Base-by-base conservation (phyloP, 2,329 filamentous ascomycete species). In the Sphaerulina populicola region DNA sequence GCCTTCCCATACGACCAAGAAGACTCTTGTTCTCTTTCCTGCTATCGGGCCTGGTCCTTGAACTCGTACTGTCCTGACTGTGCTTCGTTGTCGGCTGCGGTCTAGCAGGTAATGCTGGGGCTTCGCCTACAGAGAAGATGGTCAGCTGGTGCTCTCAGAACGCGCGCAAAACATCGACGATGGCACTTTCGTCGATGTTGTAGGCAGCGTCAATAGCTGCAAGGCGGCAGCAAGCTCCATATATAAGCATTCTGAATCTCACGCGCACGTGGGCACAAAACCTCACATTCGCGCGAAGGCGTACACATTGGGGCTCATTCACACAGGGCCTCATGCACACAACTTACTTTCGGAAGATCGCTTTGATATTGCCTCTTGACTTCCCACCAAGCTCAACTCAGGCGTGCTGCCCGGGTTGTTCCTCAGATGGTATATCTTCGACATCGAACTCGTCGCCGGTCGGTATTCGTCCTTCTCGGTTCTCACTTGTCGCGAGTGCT, bases 371-470 rank as follows among this genome's bases (percentile, higher is more conserved):
- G 58, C 61, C 49, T 65, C 64, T 42, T 60, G 57, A 47, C 64
- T 65, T 27, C 62, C 60, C 36, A 67, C 56, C 57, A 67, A 49
- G 55, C 66, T 71, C 48, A 76, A 59, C 50, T 76, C 72, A 40
- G 74, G 72, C 44, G 73, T 74, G 35, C 74, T 76, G 29, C 71
- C 72, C n/a, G 70, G 67, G 48, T 65, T 66, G 49, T 68, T 70
- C 46, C 69, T 66, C 51, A 74, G 64, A 27, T 66, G 60, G 63
- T 71, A 67, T 65, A 75, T 51, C 40, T 62, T 64, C 2, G 60
- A 64, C 54, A 65, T 59, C 46, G 61, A 64, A 57, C 64, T 62
- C 38, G 57, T 64, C 14, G 53, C 56, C n/a, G 61, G 61, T 45
- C 57, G 46, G 27, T 68, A 62, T 12, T 64, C 63, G 15, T 62